These are phyloP conservation scores for Chlamydomonas schloesseri DNA, from an alignment of 139 green algal genomes.

Conservation along the genomic window DNA sequence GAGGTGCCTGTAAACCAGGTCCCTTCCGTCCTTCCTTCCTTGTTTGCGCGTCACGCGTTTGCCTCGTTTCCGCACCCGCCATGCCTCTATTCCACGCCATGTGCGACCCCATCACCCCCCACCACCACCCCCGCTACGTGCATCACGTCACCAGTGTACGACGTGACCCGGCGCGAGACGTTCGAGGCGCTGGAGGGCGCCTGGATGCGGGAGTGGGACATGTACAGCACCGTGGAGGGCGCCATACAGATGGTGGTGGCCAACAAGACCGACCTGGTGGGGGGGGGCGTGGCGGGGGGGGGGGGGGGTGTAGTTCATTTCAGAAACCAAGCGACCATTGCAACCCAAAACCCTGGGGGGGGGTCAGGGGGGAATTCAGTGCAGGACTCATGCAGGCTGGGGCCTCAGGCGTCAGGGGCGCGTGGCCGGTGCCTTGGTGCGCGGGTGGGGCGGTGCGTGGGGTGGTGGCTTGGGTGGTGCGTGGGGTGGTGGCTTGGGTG, in stretches of 20 bases:
- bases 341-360: not conserved
- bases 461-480: no score
- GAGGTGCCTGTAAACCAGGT: no score
- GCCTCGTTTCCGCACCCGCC: no score
- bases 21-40: no score
- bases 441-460: no score
- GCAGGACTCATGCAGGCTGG: no score
- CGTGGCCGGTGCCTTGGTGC: no score
- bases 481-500: no score
- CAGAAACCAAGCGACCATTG: no score
- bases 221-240: slow-evolving; percentile 93
- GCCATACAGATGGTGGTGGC: slow-evolving; percentile 96
- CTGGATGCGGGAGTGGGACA: slow-evolving; percentile 96
- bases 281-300: not conserved
- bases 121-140: not conserved
- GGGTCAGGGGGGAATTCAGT: not conserved
- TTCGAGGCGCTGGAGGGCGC: slow-evolving; percentile 90
- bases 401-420: no score
- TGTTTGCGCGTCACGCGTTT: no score
- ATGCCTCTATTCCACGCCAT: no score
- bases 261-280: slow-evolving; percentile 94
- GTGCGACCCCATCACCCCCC: not conserved
- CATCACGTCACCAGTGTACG: slow-evolving; percentile 78
- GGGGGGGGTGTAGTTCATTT: not conserved
- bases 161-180: slow-evolving; percentile 91